phyloP scores from a whole-genome alignment of 495 filamentous ascomycete species.

The Platismatia glauca region DNA sequence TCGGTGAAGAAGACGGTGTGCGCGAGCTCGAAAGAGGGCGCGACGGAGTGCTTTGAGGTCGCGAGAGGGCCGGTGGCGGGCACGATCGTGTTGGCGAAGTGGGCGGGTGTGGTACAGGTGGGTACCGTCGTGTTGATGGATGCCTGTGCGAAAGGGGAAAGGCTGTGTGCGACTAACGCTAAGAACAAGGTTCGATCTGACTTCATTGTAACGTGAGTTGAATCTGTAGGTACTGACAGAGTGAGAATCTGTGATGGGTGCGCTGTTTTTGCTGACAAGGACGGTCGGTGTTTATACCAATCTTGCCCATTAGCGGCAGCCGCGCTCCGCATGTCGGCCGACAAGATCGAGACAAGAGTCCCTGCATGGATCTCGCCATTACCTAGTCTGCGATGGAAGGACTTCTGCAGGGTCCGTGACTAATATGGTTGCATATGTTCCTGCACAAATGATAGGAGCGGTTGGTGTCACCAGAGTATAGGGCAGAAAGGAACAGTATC shows the following conservation, averaged over 20 bases:
- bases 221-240: not conserved
- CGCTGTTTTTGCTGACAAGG: not conserved
- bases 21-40: not conserved
- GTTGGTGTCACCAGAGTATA: too few species aligned
- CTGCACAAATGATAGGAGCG: not conserved
- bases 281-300: too few species aligned
- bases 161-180: not conserved
- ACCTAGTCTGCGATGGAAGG: too few species aligned
- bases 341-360: too few species aligned
- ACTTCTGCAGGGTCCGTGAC: too few species aligned
- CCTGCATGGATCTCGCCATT: too few species aligned
- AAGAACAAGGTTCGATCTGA: not conserved
- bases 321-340: too few species aligned
- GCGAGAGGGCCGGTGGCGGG: slow-evolving; percentile 4
- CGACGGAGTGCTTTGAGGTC: slow-evolving; percentile 1
- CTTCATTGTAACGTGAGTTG: not conserved
- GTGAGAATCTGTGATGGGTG: not conserved
- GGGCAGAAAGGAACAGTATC: not conserved
- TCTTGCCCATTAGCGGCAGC: too few species aligned
- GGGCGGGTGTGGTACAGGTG: slow-evolving; percentile 10
- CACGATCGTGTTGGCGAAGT: slow-evolving; percentile 17
- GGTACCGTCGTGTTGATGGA: not conserved
- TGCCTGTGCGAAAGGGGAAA: not conserved
- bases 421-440: too few species aligned
- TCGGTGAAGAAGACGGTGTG: slow-evolving; percentile 17